Percentiles rank a stretch among this genome's conserved stretches.
Conservation (phyloP, 495 filamentous ascomycete species). For the Clavariopsis aquatica region DNA sequence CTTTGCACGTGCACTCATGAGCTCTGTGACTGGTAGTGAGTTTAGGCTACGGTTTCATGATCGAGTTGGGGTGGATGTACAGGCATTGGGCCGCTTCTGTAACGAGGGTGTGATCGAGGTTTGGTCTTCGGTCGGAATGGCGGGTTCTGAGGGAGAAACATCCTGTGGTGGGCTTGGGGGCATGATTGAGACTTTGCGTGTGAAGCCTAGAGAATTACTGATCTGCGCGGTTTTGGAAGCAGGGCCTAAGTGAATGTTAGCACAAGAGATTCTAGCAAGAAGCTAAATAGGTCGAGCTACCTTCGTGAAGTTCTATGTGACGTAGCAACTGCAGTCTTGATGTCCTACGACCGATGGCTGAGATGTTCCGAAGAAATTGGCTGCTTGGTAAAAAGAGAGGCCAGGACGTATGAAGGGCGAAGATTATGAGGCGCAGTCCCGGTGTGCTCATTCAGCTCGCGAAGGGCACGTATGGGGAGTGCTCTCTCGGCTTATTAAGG, state of each 20-base stretch:
- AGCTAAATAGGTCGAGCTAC: too few species aligned
- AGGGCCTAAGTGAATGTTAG: too few species aligned
- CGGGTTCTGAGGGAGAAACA: background rate
- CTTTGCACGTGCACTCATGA: constrained; percentile 52
- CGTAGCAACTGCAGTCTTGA: too few species aligned
- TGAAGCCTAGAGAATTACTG: too few species aligned
- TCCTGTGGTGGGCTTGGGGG: background rate
- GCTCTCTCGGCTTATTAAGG: background rate
- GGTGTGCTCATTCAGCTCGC: background rate
- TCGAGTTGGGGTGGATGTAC: constrained; percentile 13
- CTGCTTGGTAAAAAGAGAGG: too few species aligned
- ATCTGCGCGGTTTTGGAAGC: too few species aligned
- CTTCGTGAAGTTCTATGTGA: too few species aligned
- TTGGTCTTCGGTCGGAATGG: background rate
- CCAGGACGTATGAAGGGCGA: too few species aligned
- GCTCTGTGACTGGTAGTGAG: constrained; percentile 59
- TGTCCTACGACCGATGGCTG: too few species aligned
- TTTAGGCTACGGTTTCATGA: constrained; percentile 4
- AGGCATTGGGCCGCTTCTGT: constrained; percentile 47
- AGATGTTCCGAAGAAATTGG: too few species aligned
- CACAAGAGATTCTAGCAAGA: too few species aligned
- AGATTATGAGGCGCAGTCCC: background rate
- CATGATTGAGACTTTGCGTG: background rate
- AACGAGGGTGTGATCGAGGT: background rate
- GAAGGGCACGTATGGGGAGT: too few species aligned